Evolutionary conservation across 73 alveolate species (phyloP).

Genomic region (Tetrahymena malaccensis): DNA sequence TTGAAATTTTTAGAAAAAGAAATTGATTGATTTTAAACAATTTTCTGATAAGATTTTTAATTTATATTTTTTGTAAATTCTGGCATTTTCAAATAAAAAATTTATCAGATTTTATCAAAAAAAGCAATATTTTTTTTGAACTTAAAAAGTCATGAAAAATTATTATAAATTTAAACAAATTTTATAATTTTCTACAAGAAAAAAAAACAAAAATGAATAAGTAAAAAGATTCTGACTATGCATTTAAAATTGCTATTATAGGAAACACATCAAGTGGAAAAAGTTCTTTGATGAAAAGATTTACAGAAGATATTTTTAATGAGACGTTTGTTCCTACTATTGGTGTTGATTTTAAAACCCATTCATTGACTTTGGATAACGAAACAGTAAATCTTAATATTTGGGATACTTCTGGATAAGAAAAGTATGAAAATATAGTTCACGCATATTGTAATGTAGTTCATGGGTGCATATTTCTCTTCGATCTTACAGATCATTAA

Average conservation of each 20-base stretch:
- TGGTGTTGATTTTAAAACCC: conserved; percentile 71
- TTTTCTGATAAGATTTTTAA: not conserved
- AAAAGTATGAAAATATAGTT: conserved; percentile 60
- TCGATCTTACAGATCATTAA: conserved; percentile 27
- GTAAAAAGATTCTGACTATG: conserved; percentile 1
- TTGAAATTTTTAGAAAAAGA: not conserved
- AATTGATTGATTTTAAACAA: not conserved
- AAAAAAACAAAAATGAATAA: not conserved
- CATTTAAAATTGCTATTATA: conserved; percentile 39
- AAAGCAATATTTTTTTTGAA: not conserved
- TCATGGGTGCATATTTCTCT: conserved; percentile 41
- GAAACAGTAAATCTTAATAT: conserved; percentile 41
- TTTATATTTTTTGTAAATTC: not conserved
- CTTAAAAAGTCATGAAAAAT: not conserved
- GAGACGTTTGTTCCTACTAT: conserved; percentile 58
- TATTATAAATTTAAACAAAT: not conserved
- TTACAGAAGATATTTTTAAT: conserved; percentile 41
- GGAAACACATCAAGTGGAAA: conserved; percentile 63
- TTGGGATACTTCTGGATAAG: conserved; percentile 94
- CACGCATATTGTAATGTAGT: conserved; percentile 52
- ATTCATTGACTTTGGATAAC: conserved; percentile 47
- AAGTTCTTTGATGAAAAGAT: conserved; percentile 50
- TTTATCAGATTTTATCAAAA: not conserved
- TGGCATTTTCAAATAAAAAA: not conserved
- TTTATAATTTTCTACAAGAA: not conserved